phyloP scores from a whole-genome alignment of 75 land plant genomes.

The Pinus taeda region DNA sequence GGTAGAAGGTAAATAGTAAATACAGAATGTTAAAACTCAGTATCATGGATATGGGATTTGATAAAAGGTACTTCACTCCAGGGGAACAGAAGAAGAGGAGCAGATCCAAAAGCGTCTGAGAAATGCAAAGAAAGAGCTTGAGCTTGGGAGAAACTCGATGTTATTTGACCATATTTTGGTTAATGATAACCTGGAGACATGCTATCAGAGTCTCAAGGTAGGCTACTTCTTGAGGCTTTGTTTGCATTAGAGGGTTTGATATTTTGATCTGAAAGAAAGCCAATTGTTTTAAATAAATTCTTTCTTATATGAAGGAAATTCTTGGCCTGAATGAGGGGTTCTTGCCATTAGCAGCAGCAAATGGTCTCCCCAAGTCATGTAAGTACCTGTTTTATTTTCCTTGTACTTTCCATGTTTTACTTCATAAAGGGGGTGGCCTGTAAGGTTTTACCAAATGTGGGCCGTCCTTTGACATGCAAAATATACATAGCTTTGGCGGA shows the following conservation, averaged over 20 bases:
- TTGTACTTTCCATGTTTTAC: not conserved
- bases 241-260: not conserved
- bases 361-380: conserved; percentile 17
- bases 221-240: not conserved
- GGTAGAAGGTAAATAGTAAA: conserved; percentile 5
- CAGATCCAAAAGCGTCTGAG: conserved; percentile 81
- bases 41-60: not conserved
- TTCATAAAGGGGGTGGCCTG: not conserved
- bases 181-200: conserved; percentile 63
- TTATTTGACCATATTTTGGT: conserved; percentile 77
- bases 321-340: conserved; percentile 23
- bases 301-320: conserved; percentile 34
- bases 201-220: conserved; percentile 81
- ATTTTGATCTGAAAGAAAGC: not conserved
- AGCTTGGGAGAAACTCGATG: conserved; percentile 46
- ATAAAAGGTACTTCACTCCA: conserved; percentile 12
- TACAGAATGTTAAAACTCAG: no score
- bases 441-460: not conserved
- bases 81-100: conserved; percentile 96
- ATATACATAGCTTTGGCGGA: conserved; percentile 17
- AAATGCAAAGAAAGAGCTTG: conserved; percentile 83
- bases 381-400: conserved; percentile 19
- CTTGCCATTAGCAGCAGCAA: not conserved
- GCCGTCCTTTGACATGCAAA: not conserved
- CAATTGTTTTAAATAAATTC: not conserved